Evolutionary conservation across 1,139 yeast species (phyloP), one percentile per base, ranked within the genome.

Genomic region (Candida tetrigidarum): DNA sequence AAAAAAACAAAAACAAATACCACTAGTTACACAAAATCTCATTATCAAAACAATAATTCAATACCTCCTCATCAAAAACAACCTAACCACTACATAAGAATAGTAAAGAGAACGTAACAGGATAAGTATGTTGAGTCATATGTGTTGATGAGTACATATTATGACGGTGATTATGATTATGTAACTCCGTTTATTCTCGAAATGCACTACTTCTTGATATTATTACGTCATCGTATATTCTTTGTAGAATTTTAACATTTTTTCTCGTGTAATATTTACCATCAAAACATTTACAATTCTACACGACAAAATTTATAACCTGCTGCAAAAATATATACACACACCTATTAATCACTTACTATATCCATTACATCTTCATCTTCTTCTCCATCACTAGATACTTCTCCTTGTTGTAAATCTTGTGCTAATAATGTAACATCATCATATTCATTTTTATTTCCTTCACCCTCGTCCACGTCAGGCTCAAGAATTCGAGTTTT

Each of bases 331-430:
- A 7, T 15, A 4, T 27, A 27, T 15, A 11, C 5, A 32, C 23
- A 32, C 12, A 32, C 26, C 10, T 34, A 29, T 48, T 53, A 72
- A 43, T 81, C 85, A 55, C 84, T 78, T 53, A 83, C 88, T 33
- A 83, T 69, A 56, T 82, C 87, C 86, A 84, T 83, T 6, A 78
- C 72, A 46, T 78, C 83, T 45, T 76, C 84, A 10, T 46, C 49
- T 27, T 41, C 44, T 11, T 25, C 84, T 32, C 74, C 84, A 36
- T 79, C 25, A 56, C 83, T 78, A 3, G 83, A 75, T 18, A 69
- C 78, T 42, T 76, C 81, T 5, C 86, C 87, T 46, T 69, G 64
- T 41, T 71, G 70, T 50, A 81, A 60, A 42, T 69, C 73, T 19
- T 69, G 64, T 0, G 76, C 82, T 34, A 71, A 45, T 23, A 54